These are phyloP conservation scores for Kluyveromyces nonfermentans DNA, from an alignment of 805 yeast species.

Conservation along the genomic window DNA sequence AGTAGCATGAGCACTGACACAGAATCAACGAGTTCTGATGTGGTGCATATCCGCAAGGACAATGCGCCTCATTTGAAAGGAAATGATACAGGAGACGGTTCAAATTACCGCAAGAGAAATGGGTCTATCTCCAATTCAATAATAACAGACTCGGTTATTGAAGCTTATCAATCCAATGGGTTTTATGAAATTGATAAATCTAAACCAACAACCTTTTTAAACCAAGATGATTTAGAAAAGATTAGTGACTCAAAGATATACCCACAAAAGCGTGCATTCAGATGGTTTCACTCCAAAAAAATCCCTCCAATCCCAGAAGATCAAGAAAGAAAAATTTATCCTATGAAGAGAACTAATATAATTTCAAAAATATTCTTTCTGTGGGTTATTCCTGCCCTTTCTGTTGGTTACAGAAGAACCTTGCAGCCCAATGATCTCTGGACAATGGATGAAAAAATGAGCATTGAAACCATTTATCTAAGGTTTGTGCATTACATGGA, in stretches of 20 bases:
- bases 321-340: conserved; percentile 43
- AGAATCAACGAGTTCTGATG: background rate
- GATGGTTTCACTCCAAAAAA: conserved; percentile 39
- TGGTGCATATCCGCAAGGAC: background rate
- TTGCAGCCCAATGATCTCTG: conserved; percentile 55
- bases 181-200: conserved; percentile 14
- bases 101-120: background rate
- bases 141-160: background rate
- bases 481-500: conserved; percentile 31
- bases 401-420: conserved; percentile 64
- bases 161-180: background rate
- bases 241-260: conserved; percentile 27
- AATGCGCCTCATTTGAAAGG: background rate
- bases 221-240: conserved; percentile 27
- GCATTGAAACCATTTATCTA: conserved; percentile 34
- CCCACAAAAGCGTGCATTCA: conserved; percentile 41
- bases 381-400: conserved; percentile 61
- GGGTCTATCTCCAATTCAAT: background rate
- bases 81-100: background rate
- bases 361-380: conserved; percentile 45
- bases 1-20: background rate
- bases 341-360: conserved; percentile 35
- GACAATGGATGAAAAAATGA: conserved; percentile 34
- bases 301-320: conserved; percentile 41
- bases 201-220: conserved; percentile 25